Evolutionary conservation across 805 yeast genomes (phyloP).

Genomic region (Yarrowia sp.): DNA sequence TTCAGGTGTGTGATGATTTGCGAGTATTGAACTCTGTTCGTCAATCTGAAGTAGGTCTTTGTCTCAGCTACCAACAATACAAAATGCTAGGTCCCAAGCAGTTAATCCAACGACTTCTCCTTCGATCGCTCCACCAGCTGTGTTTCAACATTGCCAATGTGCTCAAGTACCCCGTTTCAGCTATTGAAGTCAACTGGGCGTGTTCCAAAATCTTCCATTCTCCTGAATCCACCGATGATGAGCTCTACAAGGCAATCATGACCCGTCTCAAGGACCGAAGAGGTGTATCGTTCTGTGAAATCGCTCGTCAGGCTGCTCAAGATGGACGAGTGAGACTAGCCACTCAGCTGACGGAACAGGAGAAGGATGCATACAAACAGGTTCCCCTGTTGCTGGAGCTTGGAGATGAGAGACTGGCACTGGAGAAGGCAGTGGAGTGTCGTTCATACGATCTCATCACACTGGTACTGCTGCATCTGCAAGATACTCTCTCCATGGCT

Average conservation of each 20-base stretch:
- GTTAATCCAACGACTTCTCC: conserved; percentile 56
- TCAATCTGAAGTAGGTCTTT: conserved; percentile 62
- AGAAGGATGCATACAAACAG: conserved; percentile 59
- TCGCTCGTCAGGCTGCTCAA: conserved; percentile 65
- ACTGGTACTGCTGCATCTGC: conserved; percentile 55
- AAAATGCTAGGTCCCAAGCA: conserved; percentile 52
- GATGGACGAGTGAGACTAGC: conserved; percentile 79
- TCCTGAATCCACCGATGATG: conserved; percentile 54
- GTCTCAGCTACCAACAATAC: conserved; percentile 60
- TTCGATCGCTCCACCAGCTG: conserved; percentile 58
- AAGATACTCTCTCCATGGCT: conserved; percentile 55
- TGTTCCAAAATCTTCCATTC: conserved; percentile 61
- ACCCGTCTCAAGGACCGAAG: conserved; percentile 45
- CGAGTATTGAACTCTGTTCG: conserved; percentile 71
- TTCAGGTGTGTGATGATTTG: conserved; percentile 58
- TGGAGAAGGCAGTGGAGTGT: conserved; percentile 61
- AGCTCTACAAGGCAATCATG: conserved; percentile 51
- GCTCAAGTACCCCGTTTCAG: conserved; percentile 47
- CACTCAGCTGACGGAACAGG: conserved; percentile 62
- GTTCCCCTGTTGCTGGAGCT: conserved; percentile 64
- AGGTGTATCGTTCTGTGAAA: conserved; percentile 55
- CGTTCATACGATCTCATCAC: conserved; percentile 60
- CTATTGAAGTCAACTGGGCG: conserved; percentile 78
- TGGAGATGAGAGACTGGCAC: conserved; percentile 69
- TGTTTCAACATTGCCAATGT: conserved; percentile 61